phyloP scores from a whole-genome alignment of 2,329 filamentous ascomycete genomes.

The Colletotrichum falcatum region DNA sequence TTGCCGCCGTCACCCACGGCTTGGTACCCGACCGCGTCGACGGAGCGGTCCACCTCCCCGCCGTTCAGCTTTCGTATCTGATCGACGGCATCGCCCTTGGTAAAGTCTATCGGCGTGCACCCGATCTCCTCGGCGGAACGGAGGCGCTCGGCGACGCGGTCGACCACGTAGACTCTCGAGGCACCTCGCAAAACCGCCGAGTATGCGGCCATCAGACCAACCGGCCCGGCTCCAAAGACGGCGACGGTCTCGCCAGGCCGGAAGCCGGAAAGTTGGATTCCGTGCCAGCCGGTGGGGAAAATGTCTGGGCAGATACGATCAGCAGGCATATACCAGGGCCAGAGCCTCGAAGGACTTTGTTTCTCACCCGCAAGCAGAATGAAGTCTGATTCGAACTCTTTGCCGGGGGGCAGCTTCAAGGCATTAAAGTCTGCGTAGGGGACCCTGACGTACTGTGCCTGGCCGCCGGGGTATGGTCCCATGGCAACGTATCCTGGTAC shows the following conservation, averaged over 20 bases:
- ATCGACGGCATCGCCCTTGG: conserved; percentile 68
- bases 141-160: conserved; percentile 70
- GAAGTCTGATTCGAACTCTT: conserved; percentile 71
- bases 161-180: conserved; percentile 71
- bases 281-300: conserved; percentile 64
- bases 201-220: conserved; percentile 76
- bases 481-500: conserved; percentile 66
- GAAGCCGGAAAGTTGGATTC: conserved; percentile 68
- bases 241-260: conserved; percentile 71
- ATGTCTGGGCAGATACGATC: conserved; percentile 44
- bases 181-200: conserved; percentile 71
- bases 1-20: conserved; percentile 67
- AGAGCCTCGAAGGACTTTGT: conserved; percentile 35
- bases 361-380: conserved; percentile 61
- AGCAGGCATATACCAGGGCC: too few species aligned
- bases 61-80: conserved; percentile 70
- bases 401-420: conserved; percentile 69
- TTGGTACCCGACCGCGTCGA: conserved; percentile 76
- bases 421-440: conserved; percentile 77
- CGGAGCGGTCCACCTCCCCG: conserved; percentile 68
- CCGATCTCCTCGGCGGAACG: conserved; percentile 71
- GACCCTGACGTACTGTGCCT: conserved; percentile 73
- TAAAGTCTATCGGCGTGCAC: conserved; percentile 71
- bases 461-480: conserved; percentile 62
- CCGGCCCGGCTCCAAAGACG: conserved; percentile 73